Evolutionary conservation across 176 grass and related monocot genomes (phyloP).

Genomic region (Triticum aestivum): IWGSC_CS_RefSeq_v2.1 NC_057810.1:676238055-676238554

Average conservation of each 20-base stretch:
- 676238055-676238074: not conserved
- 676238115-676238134: constrained; percentile 34
- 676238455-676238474: not conserved
- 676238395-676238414: constrained; percentile 24
- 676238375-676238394: not conserved
- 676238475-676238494: not conserved
- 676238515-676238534: not conserved
- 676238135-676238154: constrained; percentile 42
- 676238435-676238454: not conserved
- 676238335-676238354: not conserved
- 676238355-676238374: constrained; percentile 22
- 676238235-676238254: constrained; percentile 8
- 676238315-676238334: not conserved
- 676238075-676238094: not conserved
- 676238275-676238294: too few species aligned
- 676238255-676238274: not conserved
- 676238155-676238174: constrained; percentile 51
- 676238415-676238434: constrained; percentile 21
- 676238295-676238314: too few species aligned
- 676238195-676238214: constrained; percentile 46
- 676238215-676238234: constrained; percentile 33
- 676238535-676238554: not conserved
- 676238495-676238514: not conserved
- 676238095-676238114: not conserved
- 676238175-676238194: constrained; percentile 46